Evolutionary conservation across 805 yeast species (phyloP).

Genomic region (Starmerella roubikii): DNA sequence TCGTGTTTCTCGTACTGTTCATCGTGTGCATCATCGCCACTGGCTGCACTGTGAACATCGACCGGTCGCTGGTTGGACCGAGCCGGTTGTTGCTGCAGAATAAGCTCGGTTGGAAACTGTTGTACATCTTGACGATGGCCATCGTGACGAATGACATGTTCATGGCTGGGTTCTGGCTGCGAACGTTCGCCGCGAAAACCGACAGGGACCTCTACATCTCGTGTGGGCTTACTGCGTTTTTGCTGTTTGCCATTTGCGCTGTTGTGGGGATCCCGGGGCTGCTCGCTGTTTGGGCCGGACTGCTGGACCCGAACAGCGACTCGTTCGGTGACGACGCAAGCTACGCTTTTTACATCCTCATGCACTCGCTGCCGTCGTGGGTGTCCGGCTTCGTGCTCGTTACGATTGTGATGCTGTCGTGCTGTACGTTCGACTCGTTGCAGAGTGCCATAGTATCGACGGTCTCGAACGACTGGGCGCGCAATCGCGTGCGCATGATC

Average conservation of each 20-base stretch:
- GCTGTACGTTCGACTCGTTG: conserved; percentile 79
- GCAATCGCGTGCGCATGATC: conserved; percentile 57
- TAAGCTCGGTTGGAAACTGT: conserved; percentile 75
- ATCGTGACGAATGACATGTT: conserved; percentile 83
- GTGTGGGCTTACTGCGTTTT: conserved; percentile 57
- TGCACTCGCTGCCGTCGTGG: conserved; percentile 71
- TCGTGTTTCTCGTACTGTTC: conserved; percentile 48
- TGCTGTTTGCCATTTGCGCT: conserved; percentile 48
- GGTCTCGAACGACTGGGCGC: conserved; percentile 75
- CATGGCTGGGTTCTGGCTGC: conserved; percentile 83
- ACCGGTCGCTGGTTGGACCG: conserved; percentile 46
- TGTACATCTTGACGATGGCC: conserved; percentile 74
- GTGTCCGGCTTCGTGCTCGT: conserved; percentile 70
- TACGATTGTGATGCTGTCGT: conserved; percentile 58
- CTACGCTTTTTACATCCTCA: conserved; percentile 53
- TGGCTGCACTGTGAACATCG: conserved; percentile 56
- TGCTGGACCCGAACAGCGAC: conserved; percentile 31
- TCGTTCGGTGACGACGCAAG: conserved; percentile 41
- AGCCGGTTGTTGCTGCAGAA: conserved; percentile 51
- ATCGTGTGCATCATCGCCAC: conserved; percentile 65
- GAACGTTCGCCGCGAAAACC: conserved; percentile 79
- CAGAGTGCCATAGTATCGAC: conserved; percentile 83
- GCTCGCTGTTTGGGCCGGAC: conserved; percentile 81
- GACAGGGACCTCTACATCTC: conserved; percentile 66
- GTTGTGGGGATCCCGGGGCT: conserved; percentile 75